Evolutionary conservation across 2,329 filamentous ascomycete species (phyloP).

Genomic region (Aureobasidium uvarum): DNA sequence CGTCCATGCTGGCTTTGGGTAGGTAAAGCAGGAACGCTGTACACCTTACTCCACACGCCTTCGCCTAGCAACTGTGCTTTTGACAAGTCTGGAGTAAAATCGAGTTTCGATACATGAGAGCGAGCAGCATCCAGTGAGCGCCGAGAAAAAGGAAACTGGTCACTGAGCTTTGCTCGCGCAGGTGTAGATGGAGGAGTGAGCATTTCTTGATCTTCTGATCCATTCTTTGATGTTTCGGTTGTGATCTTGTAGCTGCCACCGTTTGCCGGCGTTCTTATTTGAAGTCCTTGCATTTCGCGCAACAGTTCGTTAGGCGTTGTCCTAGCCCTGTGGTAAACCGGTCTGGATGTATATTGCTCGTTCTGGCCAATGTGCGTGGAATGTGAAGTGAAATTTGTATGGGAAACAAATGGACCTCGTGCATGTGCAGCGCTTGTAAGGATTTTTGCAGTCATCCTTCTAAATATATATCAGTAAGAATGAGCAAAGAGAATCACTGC

Average conservation of each 20-base stretch:
- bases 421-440: slow-evolving; percentile 10
- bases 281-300: slow-evolving; percentile 23
- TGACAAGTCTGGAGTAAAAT: slow-evolving; percentile 26
- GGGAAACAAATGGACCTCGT: slow-evolving; percentile 12
- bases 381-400: slow-evolving; percentile 19
- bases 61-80: slow-evolving; percentile 37
- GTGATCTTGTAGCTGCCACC: background rate
- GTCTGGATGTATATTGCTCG: slow-evolving; percentile 16
- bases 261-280: slow-evolving; percentile 11
- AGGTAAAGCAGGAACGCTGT: slow-evolving; percentile 32
- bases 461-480: background rate
- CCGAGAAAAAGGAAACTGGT: slow-evolving; percentile 8
- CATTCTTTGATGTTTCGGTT: background rate
- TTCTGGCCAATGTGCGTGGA: slow-evolving; percentile 15
- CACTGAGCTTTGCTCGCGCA: background rate
- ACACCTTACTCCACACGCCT: slow-evolving; percentile 42
- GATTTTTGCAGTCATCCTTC: slow-evolving; percentile 7
- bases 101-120: background rate
- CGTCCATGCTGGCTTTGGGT: background rate
- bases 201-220: slow-evolving; percentile 11
- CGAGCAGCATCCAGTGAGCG: slow-evolving; percentile 16
- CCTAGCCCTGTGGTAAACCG: background rate
- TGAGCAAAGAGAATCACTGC: slow-evolving; percentile 2
- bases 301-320: slow-evolving; percentile 14
- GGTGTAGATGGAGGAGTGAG: slow-evolving; percentile 25